A percentile compares a stretch with the other conserved stretches of the same genome.
phyloP scores from a whole-genome alignment of 345 rosid species.

The Euphorbia lathyris region DNA sequence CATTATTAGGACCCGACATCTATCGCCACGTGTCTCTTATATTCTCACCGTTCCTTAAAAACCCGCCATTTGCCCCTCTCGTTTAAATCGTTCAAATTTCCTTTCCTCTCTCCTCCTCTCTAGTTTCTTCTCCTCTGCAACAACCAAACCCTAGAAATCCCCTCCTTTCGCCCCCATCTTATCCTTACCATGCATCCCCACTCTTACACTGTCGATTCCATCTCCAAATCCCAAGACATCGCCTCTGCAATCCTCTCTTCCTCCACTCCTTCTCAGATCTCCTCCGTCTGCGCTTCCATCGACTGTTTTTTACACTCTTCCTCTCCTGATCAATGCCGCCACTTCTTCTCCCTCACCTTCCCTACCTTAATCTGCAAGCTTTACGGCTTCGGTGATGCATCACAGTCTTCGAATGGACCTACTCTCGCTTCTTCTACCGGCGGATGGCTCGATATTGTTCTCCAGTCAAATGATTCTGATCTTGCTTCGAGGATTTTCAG shows the following conservation, averaged over 20 bases:
- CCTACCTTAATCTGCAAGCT: conserved; percentile 76
- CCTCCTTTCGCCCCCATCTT: not conserved
- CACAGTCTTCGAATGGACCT: conserved; percentile 22
- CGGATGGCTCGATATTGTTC: conserved; percentile 42
- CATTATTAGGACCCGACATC: conserved; percentile 15
- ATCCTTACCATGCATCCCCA: conserved; percentile 55
- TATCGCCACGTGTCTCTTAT: conserved; percentile 32
- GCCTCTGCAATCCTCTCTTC: conserved; percentile 58
- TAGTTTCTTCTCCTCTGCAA: not conserved
- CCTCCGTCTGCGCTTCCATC: conserved; percentile 58
- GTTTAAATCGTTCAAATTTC: conserved; percentile 44
- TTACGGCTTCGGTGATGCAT: conserved; percentile 67
- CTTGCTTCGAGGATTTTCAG: conserved; percentile 49
- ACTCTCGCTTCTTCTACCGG: conserved; percentile 2
- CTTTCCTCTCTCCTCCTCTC: not conserved
- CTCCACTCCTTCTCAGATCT: conserved; percentile 53
- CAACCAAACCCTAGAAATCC: conserved; percentile 37
- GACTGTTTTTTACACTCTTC: conserved; percentile 61
- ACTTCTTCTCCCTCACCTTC: conserved; percentile 85
- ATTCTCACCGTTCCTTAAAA: conserved; percentile 15
- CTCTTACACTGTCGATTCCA: conserved; percentile 70
- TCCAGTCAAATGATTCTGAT: conserved; percentile 38
- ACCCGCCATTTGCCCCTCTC: conserved; percentile 58
- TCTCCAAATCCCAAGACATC: conserved; percentile 64
- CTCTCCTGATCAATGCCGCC: conserved; percentile 80